phyloP scores from a whole-genome alignment of 2,329 filamentous ascomycete genomes.

The Sporothrix variecibatus region DNA sequence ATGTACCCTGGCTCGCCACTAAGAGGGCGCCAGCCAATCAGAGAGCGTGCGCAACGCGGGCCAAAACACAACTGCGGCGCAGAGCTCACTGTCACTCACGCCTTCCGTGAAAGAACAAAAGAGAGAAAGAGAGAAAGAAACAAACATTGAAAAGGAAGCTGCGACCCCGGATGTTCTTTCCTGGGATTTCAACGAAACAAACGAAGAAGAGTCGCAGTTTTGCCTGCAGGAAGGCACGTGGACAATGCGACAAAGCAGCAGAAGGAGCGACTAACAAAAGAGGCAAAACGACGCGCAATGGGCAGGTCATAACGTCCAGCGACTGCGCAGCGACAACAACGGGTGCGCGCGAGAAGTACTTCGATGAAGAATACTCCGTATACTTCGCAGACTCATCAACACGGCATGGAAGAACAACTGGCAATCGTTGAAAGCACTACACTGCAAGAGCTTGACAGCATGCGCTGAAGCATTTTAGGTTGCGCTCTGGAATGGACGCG shows the following conservation, averaged over 20 bases:
- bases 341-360: background rate
- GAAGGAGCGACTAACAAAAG: background rate
- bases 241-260: background rate
- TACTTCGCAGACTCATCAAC: background rate
- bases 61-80: conserved; percentile 12
- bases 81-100: background rate
- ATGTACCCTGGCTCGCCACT: conserved; percentile 29
- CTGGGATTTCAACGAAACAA: background rate
- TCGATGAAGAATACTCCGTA: background rate
- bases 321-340: background rate
- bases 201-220: background rate
- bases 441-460: too few relatives aligned
- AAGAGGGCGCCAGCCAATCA: conserved; percentile 28
- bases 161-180: background rate
- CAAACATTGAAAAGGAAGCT: background rate
- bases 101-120: background rate
- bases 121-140: background rate
- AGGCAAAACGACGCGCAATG: background rate
- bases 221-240: background rate
- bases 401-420: background rate
- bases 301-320: background rate
- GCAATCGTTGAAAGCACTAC: background rate
- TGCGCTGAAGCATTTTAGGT: background rate
- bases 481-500: background rate
- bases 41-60: conserved; percentile 19